Conservation (phyloP, 139 green algal genomes). For the Picochlorum sp. region DNA sequence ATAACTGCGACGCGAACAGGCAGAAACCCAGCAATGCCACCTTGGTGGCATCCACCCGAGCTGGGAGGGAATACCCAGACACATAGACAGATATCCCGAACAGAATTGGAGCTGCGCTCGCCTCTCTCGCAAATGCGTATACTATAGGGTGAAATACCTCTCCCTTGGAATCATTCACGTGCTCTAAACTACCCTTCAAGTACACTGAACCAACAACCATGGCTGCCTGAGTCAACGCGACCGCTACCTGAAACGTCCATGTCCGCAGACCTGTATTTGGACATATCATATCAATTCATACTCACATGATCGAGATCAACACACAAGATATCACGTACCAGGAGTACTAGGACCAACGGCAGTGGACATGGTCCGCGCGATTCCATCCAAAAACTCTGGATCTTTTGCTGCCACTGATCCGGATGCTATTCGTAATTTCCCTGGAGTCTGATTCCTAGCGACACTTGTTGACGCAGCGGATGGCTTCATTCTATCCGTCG, state of each 20-base stretch:
- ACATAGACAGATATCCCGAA: conserved; percentile 24
- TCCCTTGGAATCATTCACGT: conserved; percentile 14
- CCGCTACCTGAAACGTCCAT: conserved; percentile 40
- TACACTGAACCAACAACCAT: conserved; percentile 53
- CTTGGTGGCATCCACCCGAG: conserved; percentile 10
- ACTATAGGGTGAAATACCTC: conserved; percentile 44
- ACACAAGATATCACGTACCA: too few species aligned
- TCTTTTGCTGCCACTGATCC: background rate
- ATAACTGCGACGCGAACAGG: conserved; percentile 53
- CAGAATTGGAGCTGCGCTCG: conserved; percentile 37
- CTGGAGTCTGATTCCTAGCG: background rate
- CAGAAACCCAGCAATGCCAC: conserved; percentile 28
- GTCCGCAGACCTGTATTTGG: background rate
- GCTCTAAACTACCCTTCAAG: conserved; percentile 31
- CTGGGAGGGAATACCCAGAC: background rate
- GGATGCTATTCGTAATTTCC: background rate
- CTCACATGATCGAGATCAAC: too few species aligned
- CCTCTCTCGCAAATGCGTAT: conserved; percentile 43
- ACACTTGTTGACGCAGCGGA: too few species aligned
- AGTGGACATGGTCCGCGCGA: background rate
- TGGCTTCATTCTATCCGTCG: too few species aligned
- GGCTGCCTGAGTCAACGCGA: conserved; percentile 38
- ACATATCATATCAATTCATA: background rate
- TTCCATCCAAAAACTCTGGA: background rate
- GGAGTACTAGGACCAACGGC: background rate